Evolutionary conservation across 2,329 filamentous ascomycete species (phyloP).

Genomic region (Penicillium paneum): DNA sequence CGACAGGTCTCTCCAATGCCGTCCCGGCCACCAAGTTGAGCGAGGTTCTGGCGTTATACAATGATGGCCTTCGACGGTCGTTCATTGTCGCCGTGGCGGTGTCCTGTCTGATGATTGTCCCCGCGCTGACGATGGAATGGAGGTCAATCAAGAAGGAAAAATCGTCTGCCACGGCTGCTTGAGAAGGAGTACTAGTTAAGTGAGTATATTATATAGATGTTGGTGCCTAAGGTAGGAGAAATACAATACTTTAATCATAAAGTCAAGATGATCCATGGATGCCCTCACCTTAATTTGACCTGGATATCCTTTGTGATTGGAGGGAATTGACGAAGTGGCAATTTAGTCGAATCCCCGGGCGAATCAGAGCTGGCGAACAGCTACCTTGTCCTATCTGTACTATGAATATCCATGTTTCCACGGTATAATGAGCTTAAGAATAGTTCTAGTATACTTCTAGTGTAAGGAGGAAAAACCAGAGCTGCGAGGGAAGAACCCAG

Average conservation of each 20-base stretch:
- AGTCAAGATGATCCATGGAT: background rate
- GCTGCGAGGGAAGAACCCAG: background rate
- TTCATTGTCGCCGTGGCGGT: conserved; percentile 17
- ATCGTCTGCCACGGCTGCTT: background rate
- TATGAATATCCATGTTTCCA: background rate
- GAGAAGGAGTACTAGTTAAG: background rate
- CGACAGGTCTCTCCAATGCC: conserved; percentile 8
- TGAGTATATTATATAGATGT: background rate
- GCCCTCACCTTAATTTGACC: background rate
- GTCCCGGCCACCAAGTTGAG: conserved; percentile 14
- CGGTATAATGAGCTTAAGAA: background rate
- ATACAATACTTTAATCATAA: background rate
- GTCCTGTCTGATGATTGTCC: conserved; percentile 11
- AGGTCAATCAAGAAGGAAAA: conserved; percentile 14
- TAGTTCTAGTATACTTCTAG: background rate
- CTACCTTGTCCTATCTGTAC: background rate
- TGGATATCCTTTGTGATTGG: background rate
- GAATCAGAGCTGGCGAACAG: background rate
- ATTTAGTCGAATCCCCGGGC: background rate
- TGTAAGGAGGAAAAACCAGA: background rate
- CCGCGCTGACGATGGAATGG: conserved; percentile 15
- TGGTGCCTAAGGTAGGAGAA: background rate
- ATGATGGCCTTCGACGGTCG: conserved; percentile 11
- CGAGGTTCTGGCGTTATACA: conserved; percentile 15
- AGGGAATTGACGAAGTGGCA: background rate